Conservation (phyloP, 257 asterid species). For the Coffea canephora region DNA sequence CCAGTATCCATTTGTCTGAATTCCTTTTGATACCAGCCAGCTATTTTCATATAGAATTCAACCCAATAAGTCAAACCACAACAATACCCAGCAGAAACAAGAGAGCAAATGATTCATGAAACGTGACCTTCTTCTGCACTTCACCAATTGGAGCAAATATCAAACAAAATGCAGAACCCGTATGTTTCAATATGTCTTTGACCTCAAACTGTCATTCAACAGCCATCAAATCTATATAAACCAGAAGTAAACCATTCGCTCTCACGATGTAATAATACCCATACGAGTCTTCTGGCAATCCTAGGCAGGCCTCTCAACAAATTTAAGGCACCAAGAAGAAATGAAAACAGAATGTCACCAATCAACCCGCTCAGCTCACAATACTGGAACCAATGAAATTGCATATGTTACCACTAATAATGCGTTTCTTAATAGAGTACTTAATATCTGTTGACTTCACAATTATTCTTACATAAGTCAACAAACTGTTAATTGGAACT, state of each 20-base stretch:
- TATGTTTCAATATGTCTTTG: constrained; percentile 15
- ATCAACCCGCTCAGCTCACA: not conserved
- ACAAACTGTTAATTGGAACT: not conserved
- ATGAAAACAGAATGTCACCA: not conserved
- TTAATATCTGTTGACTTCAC: constrained; percentile 11
- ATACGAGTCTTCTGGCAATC: not conserved
- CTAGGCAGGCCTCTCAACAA: constrained; percentile 6
- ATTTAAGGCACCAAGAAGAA: constrained; percentile 5
- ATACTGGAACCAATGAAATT: not conserved
- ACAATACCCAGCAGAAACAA: constrained; percentile 18
- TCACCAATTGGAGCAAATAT: constrained; percentile 10
- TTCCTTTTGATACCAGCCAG: constrained; percentile 11
- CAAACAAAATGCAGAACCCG: constrained; percentile 9
- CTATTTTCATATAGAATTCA: constrained; percentile 11
- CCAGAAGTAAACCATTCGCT: constrained; percentile 6
- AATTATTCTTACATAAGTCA: not conserved
- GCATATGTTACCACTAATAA: not conserved
- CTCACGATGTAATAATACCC: not conserved
- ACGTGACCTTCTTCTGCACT: constrained; percentile 6
- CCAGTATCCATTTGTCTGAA: constrained; percentile 8
- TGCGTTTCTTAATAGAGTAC: constrained; percentile 5
- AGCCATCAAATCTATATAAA: not conserved
- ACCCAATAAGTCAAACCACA: constrained; percentile 15
- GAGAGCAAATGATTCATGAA: not conserved
- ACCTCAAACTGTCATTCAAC: not conserved